Evolutionary conservation across 192 early-diverging fungal species (phyloP).

Genomic region (Coemansia sp.): DNA sequence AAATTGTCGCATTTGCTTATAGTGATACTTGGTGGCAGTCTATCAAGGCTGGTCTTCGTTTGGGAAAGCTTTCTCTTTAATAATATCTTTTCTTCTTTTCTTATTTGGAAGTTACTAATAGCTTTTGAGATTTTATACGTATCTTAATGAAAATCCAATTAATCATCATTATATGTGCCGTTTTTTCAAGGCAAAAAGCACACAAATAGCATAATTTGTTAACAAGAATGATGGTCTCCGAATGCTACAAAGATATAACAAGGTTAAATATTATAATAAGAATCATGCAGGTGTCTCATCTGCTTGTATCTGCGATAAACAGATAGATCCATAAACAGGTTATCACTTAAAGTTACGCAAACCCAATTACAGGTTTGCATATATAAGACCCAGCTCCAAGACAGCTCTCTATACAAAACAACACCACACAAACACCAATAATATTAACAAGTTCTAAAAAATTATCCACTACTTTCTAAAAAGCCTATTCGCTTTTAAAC

Average conservation of each 20-base stretch:
- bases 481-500: neutral
- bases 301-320: neutral
- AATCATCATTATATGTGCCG: neutral
- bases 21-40: constrained; percentile 52
- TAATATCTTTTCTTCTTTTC: neutral
- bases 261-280: neutral
- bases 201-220: neutral
- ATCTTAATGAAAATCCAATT: neutral
- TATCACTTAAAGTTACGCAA: neutral
- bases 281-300: neutral
- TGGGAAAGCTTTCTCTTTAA: constrained; percentile 57
- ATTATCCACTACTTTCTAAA: neutral
- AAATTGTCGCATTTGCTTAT: constrained; percentile 58
- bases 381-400: neutral
- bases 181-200: neutral
- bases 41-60: constrained; percentile 54
- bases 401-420: neutral
- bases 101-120: neutral
- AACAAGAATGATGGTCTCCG: neutral
- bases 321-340: neutral
- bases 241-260: neutral
- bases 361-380: neutral
- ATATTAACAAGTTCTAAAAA: neutral
- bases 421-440: neutral
- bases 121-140: neutral